Evolutionary conservation across 164 flowering plant genomes (phyloP), one percentile per base, ranked within the genome.

Genomic region (Echeveria elegans): DNA sequence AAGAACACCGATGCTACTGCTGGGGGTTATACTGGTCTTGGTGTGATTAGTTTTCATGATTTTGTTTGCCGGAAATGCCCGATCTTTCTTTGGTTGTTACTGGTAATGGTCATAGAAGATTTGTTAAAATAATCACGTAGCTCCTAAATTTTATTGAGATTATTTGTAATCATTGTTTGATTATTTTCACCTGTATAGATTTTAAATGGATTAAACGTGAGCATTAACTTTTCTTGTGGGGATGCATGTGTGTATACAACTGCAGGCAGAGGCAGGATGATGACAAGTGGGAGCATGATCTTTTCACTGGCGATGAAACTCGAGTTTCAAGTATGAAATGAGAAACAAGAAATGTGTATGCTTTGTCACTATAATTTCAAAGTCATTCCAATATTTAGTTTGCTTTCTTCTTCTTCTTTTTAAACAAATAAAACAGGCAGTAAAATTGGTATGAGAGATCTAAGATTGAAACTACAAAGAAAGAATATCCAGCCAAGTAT

Each of bases 241-340:
- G 47, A 1, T 15, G 47, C 47, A 11, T 43, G 1, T 28, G 11
- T 15, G 19, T 26, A 26, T 56, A 26, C 61, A 26, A 12, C 73
- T 81, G 75, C 85, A 92, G 96, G 82, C 91, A 78, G 75, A 86
- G 97, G 69, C 86, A 81, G 72, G 86, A 78, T 67, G 83, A 82
- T 70, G 94, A 88, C 78, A 93, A 86, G 74, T 93, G 98, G 98
- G 86, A 89, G 69, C 98, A 90, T 81, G 98, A 93, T 83, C 95
- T 93, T 58, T 89, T 70, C 65, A 78, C 82, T 2, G 77, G 77
- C 32, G 73, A 73, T 64, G 79, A 68, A 68, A 80, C 78, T n/a
- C 87, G 73, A 69, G 68, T 77, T 68, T 80, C 91, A 80, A 81
- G 97, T 89, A 88, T 69, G 85, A 64, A 53, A 76, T 48, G 52